Conservation (phyloP, 495 filamentous ascomycete species). For the Amphirosellinia nigrospora region DNA sequence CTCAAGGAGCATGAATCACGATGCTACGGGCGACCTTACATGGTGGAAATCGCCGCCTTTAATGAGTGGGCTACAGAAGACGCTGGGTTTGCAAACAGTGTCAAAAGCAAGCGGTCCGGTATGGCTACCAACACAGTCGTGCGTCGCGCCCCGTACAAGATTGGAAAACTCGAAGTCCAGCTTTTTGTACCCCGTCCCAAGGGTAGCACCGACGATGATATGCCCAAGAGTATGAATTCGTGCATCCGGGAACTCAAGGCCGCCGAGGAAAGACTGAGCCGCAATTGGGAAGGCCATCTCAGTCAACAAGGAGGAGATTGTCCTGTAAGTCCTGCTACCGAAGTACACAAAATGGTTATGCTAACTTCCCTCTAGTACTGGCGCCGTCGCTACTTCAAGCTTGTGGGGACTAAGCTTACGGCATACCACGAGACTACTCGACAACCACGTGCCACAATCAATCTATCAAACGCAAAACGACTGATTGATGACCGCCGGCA, state of each 20-base stretch:
- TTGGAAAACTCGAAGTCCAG: conserved; percentile 92
- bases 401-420: conserved; percentile 87
- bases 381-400: conserved; percentile 96
- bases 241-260: conserved; percentile 92
- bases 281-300: conserved; percentile 83
- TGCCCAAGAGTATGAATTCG: conserved; percentile 97
- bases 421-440: conserved; percentile 95
- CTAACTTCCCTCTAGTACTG: conserved; percentile 70
- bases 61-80: conserved; percentile 98
- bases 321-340: conserved; percentile 69
- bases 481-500: conserved; percentile 91
- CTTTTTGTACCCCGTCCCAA: conserved; percentile 89
- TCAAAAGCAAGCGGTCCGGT: conserved; percentile 81
- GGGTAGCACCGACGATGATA: conserved; percentile 88
- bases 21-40: conserved; percentile 85
- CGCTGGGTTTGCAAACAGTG: conserved; percentile 67
- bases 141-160: conserved; percentile 84
- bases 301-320: conserved; percentile 98
- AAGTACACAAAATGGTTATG: background rate
- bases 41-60: conserved; percentile 88
- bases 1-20: conserved; percentile 88
- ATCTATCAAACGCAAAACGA: conserved; percentile 89
- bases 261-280: conserved; percentile 73
- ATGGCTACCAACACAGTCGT: conserved; percentile 62
- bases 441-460: conserved; percentile 95